Evolutionary conservation across 2,329 filamentous ascomycete genomes (phyloP).

Genomic region (Fusarium sp.): DNA sequence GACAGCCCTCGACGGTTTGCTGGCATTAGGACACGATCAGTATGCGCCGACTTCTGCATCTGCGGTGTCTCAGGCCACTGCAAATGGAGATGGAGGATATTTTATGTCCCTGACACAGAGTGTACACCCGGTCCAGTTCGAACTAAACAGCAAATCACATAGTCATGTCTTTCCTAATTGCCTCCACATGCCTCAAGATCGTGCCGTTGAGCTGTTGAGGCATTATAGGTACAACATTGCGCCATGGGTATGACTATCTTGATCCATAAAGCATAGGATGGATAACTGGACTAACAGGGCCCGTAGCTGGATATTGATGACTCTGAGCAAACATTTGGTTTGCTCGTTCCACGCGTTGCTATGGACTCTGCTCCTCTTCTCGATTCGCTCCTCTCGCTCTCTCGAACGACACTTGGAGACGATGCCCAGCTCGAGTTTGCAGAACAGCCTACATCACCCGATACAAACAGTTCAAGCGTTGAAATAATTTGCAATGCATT

Average conservation of each 20-base stretch:
- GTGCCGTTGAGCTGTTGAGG: constrained; percentile 48
- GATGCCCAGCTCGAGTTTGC: constrained; percentile 18
- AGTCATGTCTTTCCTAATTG: constrained; percentile 38
- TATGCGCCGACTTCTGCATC: constrained; percentile 22
- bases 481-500: constrained; percentile 18
- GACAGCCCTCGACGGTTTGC: constrained; percentile 47
- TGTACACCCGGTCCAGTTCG: constrained; percentile 11
- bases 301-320: constrained; percentile 55
- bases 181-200: constrained; percentile 40
- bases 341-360: constrained; percentile 47
- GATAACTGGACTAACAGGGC: constrained; percentile 6
- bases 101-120: constrained; percentile 18
- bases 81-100: constrained; percentile 15
- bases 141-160: constrained; percentile 9
- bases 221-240: constrained; percentile 57
- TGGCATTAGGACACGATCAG: constrained; percentile 47
- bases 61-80: constrained; percentile 8
- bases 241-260: constrained; percentile 51
- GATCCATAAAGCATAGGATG: background rate
- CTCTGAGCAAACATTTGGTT: constrained; percentile 52
- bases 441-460: constrained; percentile 6
- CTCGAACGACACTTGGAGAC: constrained; percentile 29
- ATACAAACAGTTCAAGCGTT: constrained; percentile 14
- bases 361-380: constrained; percentile 40
- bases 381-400: constrained; percentile 42